These are phyloP conservation scores for Circinella umbellata DNA, from an alignment of 371 early-diverging fungal genomes.

Conservation along the genomic window DNA sequence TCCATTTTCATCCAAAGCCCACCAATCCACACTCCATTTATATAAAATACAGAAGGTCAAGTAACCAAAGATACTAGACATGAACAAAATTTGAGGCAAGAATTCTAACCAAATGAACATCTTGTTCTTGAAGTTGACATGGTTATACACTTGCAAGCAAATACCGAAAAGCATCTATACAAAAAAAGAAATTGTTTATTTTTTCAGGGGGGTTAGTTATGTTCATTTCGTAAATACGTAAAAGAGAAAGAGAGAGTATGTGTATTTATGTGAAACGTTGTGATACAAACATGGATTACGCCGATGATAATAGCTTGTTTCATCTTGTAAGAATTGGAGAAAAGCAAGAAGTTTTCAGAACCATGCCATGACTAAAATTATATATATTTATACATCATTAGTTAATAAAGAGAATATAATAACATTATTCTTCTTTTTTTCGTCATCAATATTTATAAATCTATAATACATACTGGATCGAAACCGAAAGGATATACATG, in stretches of 20 bases:
- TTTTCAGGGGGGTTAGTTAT: too few relatives aligned
- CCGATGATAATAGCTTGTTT: slow-evolving; percentile 99
- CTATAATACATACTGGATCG: slow-evolving; percentile 65
- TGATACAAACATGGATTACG: slow-evolving; percentile 81
- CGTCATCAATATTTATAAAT: too few relatives aligned
- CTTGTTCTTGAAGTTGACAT: slow-evolving; percentile 83
- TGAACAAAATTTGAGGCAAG: slow-evolving; percentile 96
- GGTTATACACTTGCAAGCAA: slow-evolving; percentile 91
- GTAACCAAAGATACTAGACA: slow-evolving; percentile 96
- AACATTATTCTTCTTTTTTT: too few relatives aligned
- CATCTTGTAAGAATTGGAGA: slow-evolving; percentile 99
- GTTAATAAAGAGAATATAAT: too few relatives aligned
- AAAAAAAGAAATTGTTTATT: neutral
- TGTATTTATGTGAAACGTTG: neutral
- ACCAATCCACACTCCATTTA: slow-evolving; percentile 98
- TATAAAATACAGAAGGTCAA: slow-evolving; percentile 91
- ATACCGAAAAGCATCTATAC: slow-evolving; percentile 94
- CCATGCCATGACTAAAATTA: slow-evolving; percentile 91
- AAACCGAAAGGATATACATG: slow-evolving; percentile 76
- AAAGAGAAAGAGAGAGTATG: too few relatives aligned
- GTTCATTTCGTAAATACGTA: too few relatives aligned
- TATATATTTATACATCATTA: too few relatives aligned
- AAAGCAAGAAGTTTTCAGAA: slow-evolving; percentile 90
- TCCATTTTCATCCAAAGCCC: slow-evolving; percentile 69
- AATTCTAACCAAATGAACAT: slow-evolving; percentile 86